phyloP scores from a whole-genome alignment of 1,284 basidiomycete species.

The Pascua guehoae region DNA sequence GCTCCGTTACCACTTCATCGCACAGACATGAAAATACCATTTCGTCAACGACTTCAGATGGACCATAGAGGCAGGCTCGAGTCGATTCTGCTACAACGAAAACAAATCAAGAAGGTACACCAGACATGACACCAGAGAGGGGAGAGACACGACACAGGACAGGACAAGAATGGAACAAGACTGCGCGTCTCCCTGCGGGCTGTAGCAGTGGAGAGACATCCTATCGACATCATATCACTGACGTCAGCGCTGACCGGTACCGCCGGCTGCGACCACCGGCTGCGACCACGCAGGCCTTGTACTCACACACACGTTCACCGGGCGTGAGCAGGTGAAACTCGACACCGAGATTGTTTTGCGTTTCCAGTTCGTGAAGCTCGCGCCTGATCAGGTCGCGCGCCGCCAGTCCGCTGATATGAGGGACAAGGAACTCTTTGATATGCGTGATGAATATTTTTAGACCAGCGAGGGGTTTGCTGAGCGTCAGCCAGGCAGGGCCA shows the following conservation, averaged over 20 bases:
- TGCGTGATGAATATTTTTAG: slow-evolving; percentile 44
- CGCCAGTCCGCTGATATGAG: slow-evolving; percentile 36
- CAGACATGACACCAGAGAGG: too few relatives aligned
- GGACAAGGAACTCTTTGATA: slow-evolving; percentile 44
- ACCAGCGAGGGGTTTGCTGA: slow-evolving; percentile 31
- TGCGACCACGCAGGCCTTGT: too few relatives aligned
- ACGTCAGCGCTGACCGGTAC: background rate
- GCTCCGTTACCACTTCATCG: too few relatives aligned
- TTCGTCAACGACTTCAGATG: too few relatives aligned
- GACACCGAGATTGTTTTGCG: slow-evolving; percentile 28
- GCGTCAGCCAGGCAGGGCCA: background rate
- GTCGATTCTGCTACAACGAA: too few relatives aligned
- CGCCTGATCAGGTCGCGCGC: slow-evolving; percentile 33
- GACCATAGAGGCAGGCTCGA: too few relatives aligned
- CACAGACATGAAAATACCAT: too few relatives aligned
- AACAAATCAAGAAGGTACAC: too few relatives aligned
- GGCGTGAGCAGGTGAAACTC: slow-evolving; percentile 31
- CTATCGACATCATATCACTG: slow-evolving; percentile 15
- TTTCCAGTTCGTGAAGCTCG: slow-evolving; percentile 35
- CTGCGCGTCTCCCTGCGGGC: background rate
- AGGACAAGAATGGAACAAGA: too few relatives aligned
- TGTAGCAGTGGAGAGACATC: background rate
- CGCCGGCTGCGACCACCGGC: too few relatives aligned
- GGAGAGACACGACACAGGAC: too few relatives aligned
- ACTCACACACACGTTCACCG: slow-evolving; percentile 44